A percentile compares a stretch with the other conserved stretches of the same genome.
phyloP scores from a whole-genome alignment of 495 filamentous ascomycete genomes.

The Neurospora pannonica region DNA sequence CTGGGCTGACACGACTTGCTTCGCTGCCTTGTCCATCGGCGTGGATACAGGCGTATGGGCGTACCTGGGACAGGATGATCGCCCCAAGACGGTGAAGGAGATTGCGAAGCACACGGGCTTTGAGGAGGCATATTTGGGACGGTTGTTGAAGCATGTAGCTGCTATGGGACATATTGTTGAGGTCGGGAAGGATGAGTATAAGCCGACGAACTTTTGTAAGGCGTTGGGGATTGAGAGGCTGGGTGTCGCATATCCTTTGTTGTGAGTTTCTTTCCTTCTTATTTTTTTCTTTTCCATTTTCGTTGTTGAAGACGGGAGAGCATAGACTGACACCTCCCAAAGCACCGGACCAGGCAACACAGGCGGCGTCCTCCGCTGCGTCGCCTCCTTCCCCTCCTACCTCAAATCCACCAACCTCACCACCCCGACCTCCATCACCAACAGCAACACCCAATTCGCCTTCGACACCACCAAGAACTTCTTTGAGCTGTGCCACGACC shows the following conservation, averaged over 20 bases:
- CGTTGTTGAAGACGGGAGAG: too few species aligned
- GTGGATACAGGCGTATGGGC: conserved; percentile 1
- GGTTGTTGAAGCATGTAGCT: conserved; percentile 34
- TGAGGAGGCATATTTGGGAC: background rate
- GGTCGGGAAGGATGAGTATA: conserved; percentile 31
- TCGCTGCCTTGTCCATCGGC: background rate
- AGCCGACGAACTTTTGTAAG: conserved; percentile 30
- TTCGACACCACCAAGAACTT: conserved; percentile 9
- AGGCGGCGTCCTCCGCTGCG: conserved; percentile 1
- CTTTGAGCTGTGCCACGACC: conserved; percentile 21
- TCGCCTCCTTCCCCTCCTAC: conserved; percentile 8
- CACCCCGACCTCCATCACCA: background rate
- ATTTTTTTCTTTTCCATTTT: too few species aligned
- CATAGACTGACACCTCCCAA: too few species aligned
- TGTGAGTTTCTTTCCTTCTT: conserved; percentile 1
- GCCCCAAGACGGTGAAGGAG: background rate
- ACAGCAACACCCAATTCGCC: background rate
- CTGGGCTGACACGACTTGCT: conserved; percentile 14
- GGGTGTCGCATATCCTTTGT: conserved; percentile 20
- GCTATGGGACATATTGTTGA: conserved; percentile 37
- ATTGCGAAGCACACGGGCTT: background rate
- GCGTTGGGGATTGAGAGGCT: conserved; percentile 22
- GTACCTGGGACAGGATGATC: background rate
- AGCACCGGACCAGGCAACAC: background rate
- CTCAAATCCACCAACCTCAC: background rate